phyloP scores from a whole-genome alignment of 164 flowering plant genomes.

The Aristolochia contorta region DNA sequence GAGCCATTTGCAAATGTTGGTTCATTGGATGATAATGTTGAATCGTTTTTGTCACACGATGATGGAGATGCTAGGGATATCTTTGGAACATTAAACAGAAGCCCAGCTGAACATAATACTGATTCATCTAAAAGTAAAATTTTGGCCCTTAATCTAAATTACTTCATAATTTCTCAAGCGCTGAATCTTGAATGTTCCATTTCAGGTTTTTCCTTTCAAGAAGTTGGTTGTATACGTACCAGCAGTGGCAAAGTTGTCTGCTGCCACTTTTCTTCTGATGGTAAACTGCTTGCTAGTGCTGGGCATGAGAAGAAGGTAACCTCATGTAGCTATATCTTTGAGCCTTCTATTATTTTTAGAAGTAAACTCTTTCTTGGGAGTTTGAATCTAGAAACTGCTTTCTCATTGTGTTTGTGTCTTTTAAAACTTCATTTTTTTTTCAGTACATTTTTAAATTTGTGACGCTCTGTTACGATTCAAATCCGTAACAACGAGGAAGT shows the following conservation, averaged over 20 bases:
- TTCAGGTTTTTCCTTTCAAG: constrained; percentile 67
- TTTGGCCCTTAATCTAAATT: background rate
- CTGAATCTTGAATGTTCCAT: background rate
- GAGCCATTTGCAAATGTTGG: constrained; percentile 84
- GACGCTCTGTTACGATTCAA: too few relatives aligned
- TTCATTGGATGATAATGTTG: constrained; percentile 81
- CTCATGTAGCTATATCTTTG: background rate
- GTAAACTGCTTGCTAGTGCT: constrained; percentile 77
- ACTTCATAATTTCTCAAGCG: background rate
- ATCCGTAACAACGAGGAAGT: too few relatives aligned
- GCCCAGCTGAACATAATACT: constrained; percentile 55
- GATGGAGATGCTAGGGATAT: constrained; percentile 75
- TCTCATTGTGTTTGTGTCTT: too few relatives aligned
- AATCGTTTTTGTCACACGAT: constrained; percentile 74
- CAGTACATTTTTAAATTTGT: too few relatives aligned
- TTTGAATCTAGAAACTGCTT: too few relatives aligned
- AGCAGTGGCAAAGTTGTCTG: constrained; percentile 64
- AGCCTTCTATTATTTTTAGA: too few relatives aligned
- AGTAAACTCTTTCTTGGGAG: too few relatives aligned
- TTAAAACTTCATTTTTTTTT: too few relatives aligned
- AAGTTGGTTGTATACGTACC: constrained; percentile 53
- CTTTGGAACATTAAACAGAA: constrained; percentile 60
- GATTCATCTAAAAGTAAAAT: constrained; percentile 62
- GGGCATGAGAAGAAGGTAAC: constrained; percentile 87
- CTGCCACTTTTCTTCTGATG: constrained; percentile 92